These are phyloP conservation scores for Aspergillus asperescens DNA, from an alignment of 495 filamentous ascomycete species.

Conservation along the genomic window DNA sequence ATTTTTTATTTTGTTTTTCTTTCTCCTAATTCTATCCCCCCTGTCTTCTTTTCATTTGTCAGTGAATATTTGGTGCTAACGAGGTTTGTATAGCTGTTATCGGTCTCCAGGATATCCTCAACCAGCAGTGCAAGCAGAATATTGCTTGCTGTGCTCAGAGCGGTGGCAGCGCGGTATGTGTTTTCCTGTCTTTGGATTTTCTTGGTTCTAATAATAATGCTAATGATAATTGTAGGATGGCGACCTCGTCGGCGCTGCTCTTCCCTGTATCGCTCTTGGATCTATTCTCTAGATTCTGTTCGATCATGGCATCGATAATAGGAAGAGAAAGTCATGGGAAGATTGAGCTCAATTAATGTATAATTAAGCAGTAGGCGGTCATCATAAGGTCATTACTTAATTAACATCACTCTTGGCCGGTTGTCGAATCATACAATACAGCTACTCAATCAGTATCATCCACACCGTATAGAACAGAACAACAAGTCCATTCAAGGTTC, in stretches of 20 bases:
- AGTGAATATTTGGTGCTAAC: constrained; percentile 11
- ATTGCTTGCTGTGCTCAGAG: constrained; percentile 49
- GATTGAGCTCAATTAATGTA: neutral
- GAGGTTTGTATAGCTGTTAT: constrained; percentile 23
- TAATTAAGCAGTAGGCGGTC: neutral
- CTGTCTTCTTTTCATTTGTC: neutral
- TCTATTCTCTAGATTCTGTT: constrained; percentile 29
- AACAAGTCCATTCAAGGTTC: too few relatives aligned
- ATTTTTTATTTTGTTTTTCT: too few relatives aligned
- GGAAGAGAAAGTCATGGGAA: neutral
- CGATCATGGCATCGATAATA: neutral
- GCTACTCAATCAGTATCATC: constrained; percentile 14
- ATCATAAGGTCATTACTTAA: too few relatives aligned
- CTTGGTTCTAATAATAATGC: neutral
- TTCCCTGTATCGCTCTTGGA: constrained; percentile 49
- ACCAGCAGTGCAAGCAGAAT: constrained; percentile 51
- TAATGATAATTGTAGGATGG: constrained; percentile 20
- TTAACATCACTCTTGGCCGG: constrained; percentile 14
- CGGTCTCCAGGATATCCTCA: constrained; percentile 39
- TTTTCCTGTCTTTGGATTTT: neutral
- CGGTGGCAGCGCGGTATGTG: constrained; percentile 34
- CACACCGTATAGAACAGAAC: too few relatives aligned
- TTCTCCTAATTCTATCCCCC: too few relatives aligned
- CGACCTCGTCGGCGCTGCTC: constrained; percentile 40
- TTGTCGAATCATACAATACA: constrained; percentile 29